phyloP scores from a whole-genome alignment of 345 rosid genomes.

The Hibiscus tridactylites region DNA sequence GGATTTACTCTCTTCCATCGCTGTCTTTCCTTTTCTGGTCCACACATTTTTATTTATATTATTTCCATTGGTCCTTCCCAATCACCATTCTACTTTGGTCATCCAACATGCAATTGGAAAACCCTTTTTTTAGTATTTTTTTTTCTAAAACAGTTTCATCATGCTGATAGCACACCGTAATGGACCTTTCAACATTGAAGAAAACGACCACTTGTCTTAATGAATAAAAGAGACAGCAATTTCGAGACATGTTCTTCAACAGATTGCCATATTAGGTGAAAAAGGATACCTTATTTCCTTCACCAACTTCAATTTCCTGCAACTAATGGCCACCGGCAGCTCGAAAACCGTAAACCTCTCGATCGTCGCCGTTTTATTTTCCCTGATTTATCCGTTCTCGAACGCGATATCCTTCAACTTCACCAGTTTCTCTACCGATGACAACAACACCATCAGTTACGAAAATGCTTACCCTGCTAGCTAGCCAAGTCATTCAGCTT shows the following conservation, averaged over 20 bases:
- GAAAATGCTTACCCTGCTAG: conserved; percentile 4
- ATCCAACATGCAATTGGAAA: too few species aligned
- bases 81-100: too few species aligned
- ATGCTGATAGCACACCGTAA: neutral
- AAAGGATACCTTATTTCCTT: neutral
- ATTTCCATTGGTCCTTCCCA: too few species aligned
- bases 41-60: too few species aligned
- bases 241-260: neutral
- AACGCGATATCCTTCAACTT: conserved; percentile 5
- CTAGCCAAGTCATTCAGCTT: conserved; percentile 1
- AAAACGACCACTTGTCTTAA: neutral
- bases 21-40: too few species aligned
- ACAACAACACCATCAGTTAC: conserved; percentile 1
- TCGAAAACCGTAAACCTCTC: neutral
- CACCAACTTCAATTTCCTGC: neutral
- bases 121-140: too few species aligned
- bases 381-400: neutral
- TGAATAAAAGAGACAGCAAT: neutral
- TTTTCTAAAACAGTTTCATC: neutral
- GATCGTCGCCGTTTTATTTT: neutral
- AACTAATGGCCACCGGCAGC: neutral
- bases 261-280: neutral
- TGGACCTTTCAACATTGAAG: neutral
- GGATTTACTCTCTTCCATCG: too few species aligned
- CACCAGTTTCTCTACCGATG: neutral